These are phyloP conservation scores for Magnaporthales sp. DNA, from an alignment of 2,329 filamentous ascomycete species.

Conservation along the genomic window DNA sequence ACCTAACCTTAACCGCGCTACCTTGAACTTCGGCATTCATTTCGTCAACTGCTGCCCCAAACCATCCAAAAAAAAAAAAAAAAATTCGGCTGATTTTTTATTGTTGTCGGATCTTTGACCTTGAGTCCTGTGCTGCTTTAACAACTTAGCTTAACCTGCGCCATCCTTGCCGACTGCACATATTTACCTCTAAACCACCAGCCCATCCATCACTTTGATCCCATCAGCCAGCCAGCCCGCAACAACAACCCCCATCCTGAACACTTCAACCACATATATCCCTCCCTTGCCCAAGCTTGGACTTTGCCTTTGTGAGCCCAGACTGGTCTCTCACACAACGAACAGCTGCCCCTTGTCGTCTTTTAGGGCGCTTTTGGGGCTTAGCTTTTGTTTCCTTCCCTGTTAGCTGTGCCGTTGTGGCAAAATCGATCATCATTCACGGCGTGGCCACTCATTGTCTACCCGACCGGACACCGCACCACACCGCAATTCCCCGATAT, in stretches of 20 bases:
- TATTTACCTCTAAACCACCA: background rate
- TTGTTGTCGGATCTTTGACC: background rate
- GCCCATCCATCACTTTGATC: background rate
- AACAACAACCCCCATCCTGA: background rate
- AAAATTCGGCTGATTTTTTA: background rate
- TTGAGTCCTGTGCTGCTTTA: background rate
- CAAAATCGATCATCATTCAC: background rate
- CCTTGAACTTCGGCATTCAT: background rate
- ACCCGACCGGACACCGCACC: background rate
- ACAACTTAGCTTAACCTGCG: background rate
- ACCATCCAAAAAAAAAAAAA: background rate
- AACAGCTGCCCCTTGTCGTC: background rate
- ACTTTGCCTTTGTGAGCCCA: background rate
- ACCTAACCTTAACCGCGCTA: too few relatives aligned
- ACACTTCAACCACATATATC: background rate
- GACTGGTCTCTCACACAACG: background rate
- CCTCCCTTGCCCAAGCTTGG: background rate
- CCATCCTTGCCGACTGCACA: background rate
- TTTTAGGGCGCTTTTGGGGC: constrained; percentile 1
- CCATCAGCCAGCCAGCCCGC: background rate
- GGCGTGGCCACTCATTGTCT: background rate
- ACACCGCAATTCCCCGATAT: background rate
- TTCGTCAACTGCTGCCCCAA: background rate
- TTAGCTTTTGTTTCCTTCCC: background rate
- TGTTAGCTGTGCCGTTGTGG: background rate